Evolutionary conservation across 106 monocot genomes (phyloP).

Genomic region (Ottelia alismoides): DNA sequence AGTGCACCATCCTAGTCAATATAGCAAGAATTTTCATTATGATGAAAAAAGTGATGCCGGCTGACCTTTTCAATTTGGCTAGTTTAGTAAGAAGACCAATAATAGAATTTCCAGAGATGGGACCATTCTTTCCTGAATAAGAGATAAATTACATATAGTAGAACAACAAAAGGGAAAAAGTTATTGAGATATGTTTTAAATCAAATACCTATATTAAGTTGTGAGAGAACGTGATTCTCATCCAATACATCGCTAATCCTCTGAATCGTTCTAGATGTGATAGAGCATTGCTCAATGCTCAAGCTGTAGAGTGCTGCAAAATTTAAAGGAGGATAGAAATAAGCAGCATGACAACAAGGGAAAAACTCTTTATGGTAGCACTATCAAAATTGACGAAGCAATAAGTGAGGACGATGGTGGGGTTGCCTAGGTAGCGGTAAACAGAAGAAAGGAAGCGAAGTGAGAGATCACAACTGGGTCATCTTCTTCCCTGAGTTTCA

Average conservation of each 20-base stretch:
- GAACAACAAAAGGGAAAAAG: neutral
- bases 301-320: conserved; percentile 90
- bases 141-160: neutral
- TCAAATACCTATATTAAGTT: conserved; percentile 71
- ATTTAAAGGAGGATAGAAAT: too few relatives aligned
- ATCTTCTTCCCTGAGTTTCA: too few relatives aligned
- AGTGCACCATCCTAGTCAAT: neutral
- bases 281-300: conserved; percentile 75
- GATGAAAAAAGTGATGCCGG: neutral
- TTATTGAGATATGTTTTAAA: too few relatives aligned
- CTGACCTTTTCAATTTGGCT: conserved; percentile 57
- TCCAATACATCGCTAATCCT: conserved; percentile 64
- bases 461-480: too few relatives aligned
- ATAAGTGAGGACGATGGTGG: too few relatives aligned
- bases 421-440: too few relatives aligned
- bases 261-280: conserved; percentile 94
- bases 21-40: neutral
- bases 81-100: conserved; percentile 63
- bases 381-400: too few relatives aligned
- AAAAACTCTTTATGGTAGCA: too few relatives aligned
- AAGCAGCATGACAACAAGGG: too few relatives aligned
- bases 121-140: conserved; percentile 67
- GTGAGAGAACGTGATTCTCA: conserved; percentile 61
- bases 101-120: conserved; percentile 73
- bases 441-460: too few relatives aligned